phyloP scores from a whole-genome alignment of 305 asterid genomes.

The Fraxinus floribunda region DNA sequence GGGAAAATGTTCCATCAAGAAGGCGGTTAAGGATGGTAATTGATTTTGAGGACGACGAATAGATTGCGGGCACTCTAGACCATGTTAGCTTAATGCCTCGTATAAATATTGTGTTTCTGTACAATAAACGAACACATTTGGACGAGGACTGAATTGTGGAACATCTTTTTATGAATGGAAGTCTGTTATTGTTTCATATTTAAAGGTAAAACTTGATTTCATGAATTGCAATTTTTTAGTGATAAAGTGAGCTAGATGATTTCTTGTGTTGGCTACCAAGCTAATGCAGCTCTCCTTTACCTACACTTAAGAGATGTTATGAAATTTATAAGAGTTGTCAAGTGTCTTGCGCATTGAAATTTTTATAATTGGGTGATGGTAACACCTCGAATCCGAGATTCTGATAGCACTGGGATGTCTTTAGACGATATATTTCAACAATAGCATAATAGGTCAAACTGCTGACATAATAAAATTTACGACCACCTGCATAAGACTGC shows the following conservation, averaged over 20 bases:
- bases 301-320: neutral
- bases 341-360: neutral
- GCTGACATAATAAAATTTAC: neutral
- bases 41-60: slow-evolving; percentile 73
- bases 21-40: slow-evolving; percentile 71
- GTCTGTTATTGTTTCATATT: neutral
- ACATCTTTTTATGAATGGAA: neutral
- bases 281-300: neutral
- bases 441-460: neutral
- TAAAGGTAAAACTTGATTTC: neutral
- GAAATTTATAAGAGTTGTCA: neutral
- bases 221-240: neutral
- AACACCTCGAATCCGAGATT: neutral
- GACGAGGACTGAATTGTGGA: neutral
- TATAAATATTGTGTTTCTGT: neutral
- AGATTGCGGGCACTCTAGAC: neutral
- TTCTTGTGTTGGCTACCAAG: neutral
- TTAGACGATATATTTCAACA: neutral
- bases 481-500: neutral
- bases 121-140: neutral
- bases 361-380: neutral
- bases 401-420: neutral
- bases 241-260: neutral
- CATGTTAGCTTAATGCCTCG: neutral
- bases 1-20: slow-evolving; percentile 38